Base-by-base conservation (phyloP, 495 filamentous ascomycete genomes). In the Aspergillus bridgeri region DNA sequence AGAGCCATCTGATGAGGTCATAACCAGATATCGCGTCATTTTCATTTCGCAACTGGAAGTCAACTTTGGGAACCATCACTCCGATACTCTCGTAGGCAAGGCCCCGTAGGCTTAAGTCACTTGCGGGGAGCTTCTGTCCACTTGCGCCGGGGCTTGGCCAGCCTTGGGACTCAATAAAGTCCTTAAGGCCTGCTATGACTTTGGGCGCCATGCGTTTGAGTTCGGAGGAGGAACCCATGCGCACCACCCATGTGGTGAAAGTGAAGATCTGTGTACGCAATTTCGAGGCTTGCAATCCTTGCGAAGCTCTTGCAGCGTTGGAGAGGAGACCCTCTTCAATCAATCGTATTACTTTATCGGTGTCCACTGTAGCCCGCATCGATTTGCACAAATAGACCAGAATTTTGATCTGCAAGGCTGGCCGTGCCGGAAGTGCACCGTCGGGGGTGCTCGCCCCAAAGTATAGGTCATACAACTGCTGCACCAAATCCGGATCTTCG, bases 51-150 rank as follows among this genome's bases (percentile, higher is more conserved):
- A 63, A 25, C 22, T 63, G 57, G 54, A 78, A 75, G 50, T 78
- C 71, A 15, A 72, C 69, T 50, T 77, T 79, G 42, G 77, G 74
- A 6, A 89, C 86, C 53, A 97, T 72, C 6, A 93, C 83, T 20
- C 94, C 94, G 24, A 98, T 86, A 45, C 83, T 89, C 69, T 95
- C 90, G 68, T 93, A 95, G 7, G 86, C 89, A 59, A 89, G 77
- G 43, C 86, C 84, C 60, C 92, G 82, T 60, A 96, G 66, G 33
- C 80, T 77, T 58, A 85, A 61, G 63, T 87, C 83, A 43, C 87
- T 86, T 21, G 77, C 69, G n/a, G 82, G 79, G 18, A 76, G 60
- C 33, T 48, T 71, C 52, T 72, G 69, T 5, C 74, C 75, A 53
- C 76, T 76, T 3, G 75, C 78, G 20, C 66, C 70, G 0, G 78